Base-by-base conservation (phyloP, 1,284 basidiomycete species). In the Amylostereum chailletii region DNA sequence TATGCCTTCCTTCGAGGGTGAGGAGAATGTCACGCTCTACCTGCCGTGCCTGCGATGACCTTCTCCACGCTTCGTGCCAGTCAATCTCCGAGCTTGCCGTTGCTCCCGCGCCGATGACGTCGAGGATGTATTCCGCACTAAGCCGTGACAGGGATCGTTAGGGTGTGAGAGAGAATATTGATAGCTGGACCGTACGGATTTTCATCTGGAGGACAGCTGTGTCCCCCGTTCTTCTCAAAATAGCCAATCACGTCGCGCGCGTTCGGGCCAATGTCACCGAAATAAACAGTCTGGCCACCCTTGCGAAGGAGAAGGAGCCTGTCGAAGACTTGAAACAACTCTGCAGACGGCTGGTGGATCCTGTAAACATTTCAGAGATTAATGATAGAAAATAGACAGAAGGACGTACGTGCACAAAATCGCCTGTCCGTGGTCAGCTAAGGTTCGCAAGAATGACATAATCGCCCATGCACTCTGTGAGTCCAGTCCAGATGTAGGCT, bases 391-490 rank as follows among this genome's bases (percentile, higher is more conserved):
- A 19, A 19, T 19, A 19, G 19, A 19, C 19, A 19, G 19, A 19
- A 19, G 19, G 19, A 19, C 19, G 19, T 19, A 19, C 19, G 19
- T 19, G 19, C 19, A 19, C 27, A 43, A 31, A 29, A 43, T 43
- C 10, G 42, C 42, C n/a, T 43, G 42, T 11, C 42, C 42, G 42
- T 43, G 42, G 42, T 43, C 32, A 4, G 42, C 42, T 10, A 43
- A 30, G 27, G 29, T 43, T 4, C 42, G 42, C 6, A 43, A 30
- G 26, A 43, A 30, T n/a, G 42, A 30, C 7, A 26, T 30, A 30
- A 43, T 43, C 29, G n/a, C 11, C 83, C 85, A 94, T 1, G 91
- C 90, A 45, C 81, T 79, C 60, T 88, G 90, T 11, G 84, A 86
- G 62, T 94, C 90, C 45, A 65, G 55, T 44, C 65, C 64, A 2